Base-by-base conservation (phyloP, 169 alveolate genomes). In the Babesia bovis region DNA sequence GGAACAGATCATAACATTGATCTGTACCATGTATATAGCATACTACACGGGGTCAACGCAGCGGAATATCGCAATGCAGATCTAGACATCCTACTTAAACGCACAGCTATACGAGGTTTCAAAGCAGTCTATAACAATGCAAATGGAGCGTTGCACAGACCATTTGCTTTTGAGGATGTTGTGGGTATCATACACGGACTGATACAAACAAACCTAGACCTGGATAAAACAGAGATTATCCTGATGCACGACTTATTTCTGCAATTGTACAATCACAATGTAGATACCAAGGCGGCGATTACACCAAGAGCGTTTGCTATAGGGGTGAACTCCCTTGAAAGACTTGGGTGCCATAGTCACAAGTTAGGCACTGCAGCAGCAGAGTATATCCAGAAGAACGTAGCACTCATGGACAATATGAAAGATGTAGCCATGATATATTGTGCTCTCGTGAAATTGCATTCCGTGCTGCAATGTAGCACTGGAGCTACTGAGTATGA, bases 401-500 rank as follows among this genome's bases (percentile, higher is more conserved):
- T 67, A 7, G 23, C 28, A 25, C 9, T 35, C 1, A 67, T 57
- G 56, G 6, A 33, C 35, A 53, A 33, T 63, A 55, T 55, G 41
- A 55, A 56, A 60, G 85, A 77, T 32, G 38, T 66, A 52, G 52
- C 73, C n/a, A 77, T 77, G 85, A 38, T 77, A 32, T 77, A 55
- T 55, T 53, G 60, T 45, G 41, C 82, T 4, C 28, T 33, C 1
- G 49, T 49, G 19, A 30, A 49, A 21, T n/a, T 32, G 4, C 10
- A 35, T 30, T 23, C 66, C 4, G 50, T 35, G 25, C 15, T 56
- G 30, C 55, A 47, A 17, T 17, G 26, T 19, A 38, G 13, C 13
- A 13, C 45, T 38, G 45, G 45, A 9, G 45, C 7, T 7, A 9
- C 45, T 7, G n/a, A 38, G 45, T 7, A 9, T 9, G 45, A 13